Evolutionary conservation across 495 filamentous ascomycete species (phyloP).

Genomic region (Daldinia bambusicola): DNA sequence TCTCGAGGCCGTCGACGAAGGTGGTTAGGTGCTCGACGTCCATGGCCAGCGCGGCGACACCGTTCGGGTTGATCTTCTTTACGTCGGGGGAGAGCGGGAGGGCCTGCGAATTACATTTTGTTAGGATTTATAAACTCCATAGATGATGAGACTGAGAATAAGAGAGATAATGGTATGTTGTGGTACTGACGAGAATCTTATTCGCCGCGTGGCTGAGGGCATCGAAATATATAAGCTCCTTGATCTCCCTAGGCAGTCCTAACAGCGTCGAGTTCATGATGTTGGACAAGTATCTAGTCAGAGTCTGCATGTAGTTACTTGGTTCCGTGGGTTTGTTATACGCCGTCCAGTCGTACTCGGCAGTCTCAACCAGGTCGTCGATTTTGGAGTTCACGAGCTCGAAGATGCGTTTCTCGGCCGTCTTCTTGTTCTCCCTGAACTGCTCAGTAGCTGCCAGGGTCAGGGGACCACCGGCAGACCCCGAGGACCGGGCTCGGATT

Average conservation of each 20-base stretch:
- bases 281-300: slow-evolving; percentile 92
- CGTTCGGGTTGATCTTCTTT: slow-evolving; percentile 85
- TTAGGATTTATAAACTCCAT: neutral
- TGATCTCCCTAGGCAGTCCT: slow-evolving; percentile 91
- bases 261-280: slow-evolving; percentile 96
- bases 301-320: slow-evolving; percentile 91
- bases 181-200: slow-evolving; percentile 76
- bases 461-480: slow-evolving; percentile 77
- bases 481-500: slow-evolving; percentile 80
- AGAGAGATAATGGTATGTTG: neutral
- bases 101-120: slow-evolving; percentile 56
- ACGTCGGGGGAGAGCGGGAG: slow-evolving; percentile 83
- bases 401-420: slow-evolving; percentile 96
- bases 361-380: slow-evolving; percentile 94
- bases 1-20: slow-evolving; percentile 85
- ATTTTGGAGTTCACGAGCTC: slow-evolving; percentile 99
- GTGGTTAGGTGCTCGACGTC: slow-evolving; percentile 84
- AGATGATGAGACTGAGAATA: neutral
- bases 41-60: slow-evolving; percentile 78
- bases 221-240: slow-evolving; percentile 97
- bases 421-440: slow-evolving; percentile 91
- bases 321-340: slow-evolving; percentile 71
- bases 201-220: slow-evolving; percentile 89
- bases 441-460: slow-evolving; percentile 81
- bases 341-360: slow-evolving; percentile 95